Percentiles rank a stretch among this genome's conserved stretches.
These are phyloP conservation scores for Plasmopara muralis DNA, from an alignment of 352 stramenopile genomes.

Conservation along the genomic window DNA sequence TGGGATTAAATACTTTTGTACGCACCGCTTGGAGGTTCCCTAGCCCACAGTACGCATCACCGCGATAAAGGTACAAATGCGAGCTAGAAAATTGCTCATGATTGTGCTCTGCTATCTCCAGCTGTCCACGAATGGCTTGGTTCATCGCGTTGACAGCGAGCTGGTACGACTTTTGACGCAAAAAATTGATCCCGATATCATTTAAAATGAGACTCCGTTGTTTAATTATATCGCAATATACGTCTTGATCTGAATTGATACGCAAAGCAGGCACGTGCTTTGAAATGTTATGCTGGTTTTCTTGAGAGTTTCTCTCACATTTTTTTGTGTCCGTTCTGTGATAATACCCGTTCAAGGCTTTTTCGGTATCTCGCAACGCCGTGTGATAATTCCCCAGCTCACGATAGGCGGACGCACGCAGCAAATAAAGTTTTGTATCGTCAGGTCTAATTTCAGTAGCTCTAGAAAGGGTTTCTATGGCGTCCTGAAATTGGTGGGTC, in stretches of 20 bases:
- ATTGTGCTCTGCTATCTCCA: slow-evolving; percentile 39
- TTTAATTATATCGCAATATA: slow-evolving; percentile 53
- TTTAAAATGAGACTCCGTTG: slow-evolving; percentile 75
- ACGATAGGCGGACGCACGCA: slow-evolving; percentile 58
- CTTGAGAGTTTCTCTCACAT: slow-evolving; percentile 2
- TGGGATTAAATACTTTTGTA: neutral
- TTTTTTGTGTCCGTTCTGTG: slow-evolving; percentile 21
- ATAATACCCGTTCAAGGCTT: slow-evolving; percentile 43
- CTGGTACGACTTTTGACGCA: slow-evolving; percentile 53
- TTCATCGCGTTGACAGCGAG: slow-evolving; percentile 77
- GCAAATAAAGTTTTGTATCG: slow-evolving; percentile 62
- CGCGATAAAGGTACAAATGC: slow-evolving; percentile 57
- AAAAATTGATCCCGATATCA: slow-evolving; percentile 54
- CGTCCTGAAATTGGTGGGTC: slow-evolving; percentile 38
- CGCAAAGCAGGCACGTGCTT: slow-evolving; percentile 10
- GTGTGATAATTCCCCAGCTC: slow-evolving; percentile 52
- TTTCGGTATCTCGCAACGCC: slow-evolving; percentile 56
- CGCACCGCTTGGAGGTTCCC: slow-evolving; percentile 65
- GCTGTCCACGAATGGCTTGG: slow-evolving; percentile 57
- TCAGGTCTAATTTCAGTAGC: slow-evolving; percentile 61
- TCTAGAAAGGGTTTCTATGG: slow-evolving; percentile 58
- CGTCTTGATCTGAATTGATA: slow-evolving; percentile 22
- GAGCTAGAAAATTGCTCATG: slow-evolving; percentile 39
- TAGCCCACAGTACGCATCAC: slow-evolving; percentile 67
- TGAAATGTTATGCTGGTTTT: slow-evolving; percentile 10